A percentile compares a stretch with the other conserved stretches of the same genome.
Evolutionary conservation across 352 stramenopile genomes (phyloP).

Genomic region (Chrysophaeum taylorii): DNA sequence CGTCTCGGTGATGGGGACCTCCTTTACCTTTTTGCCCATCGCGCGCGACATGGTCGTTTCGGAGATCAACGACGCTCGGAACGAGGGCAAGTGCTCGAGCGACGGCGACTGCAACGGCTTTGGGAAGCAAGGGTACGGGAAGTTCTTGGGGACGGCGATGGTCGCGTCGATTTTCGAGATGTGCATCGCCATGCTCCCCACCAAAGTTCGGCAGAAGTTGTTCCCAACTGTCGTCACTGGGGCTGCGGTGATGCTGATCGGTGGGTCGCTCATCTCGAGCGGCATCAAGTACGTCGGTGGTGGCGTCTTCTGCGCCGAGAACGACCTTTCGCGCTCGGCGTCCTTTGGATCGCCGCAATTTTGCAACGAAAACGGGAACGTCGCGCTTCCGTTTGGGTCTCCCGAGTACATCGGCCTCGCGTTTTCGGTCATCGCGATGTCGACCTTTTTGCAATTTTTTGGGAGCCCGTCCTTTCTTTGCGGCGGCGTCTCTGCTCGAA

Average conservation of each 20-base stretch:
- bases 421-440: constrained; percentile 42
- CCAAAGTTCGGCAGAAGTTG: constrained; percentile 32
- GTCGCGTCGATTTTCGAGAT: constrained; percentile 42
- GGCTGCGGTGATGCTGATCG: constrained; percentile 50
- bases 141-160: constrained; percentile 47
- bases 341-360: constrained; percentile 19
- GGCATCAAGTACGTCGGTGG: constrained; percentile 57
- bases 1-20: constrained; percentile 49
- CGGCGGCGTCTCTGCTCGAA: too few relatives aligned
- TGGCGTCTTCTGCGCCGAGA: constrained; percentile 49
- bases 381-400: constrained; percentile 36
- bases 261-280: constrained; percentile 41
- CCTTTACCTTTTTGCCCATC: constrained; percentile 53
- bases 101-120: constrained; percentile 3
- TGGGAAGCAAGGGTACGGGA: constrained; percentile 42
- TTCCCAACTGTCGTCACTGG: constrained; percentile 47
- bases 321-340: constrained; percentile 29
- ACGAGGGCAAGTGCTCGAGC: constrained; percentile 28
- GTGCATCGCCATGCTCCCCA: constrained; percentile 33
- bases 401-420: constrained; percentile 47
- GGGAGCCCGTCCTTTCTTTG: too few relatives aligned
- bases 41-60: constrained; percentile 43
- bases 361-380: constrained; percentile 33
- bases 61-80: constrained; percentile 37
- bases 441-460: constrained; percentile 36